These are phyloP conservation scores for Dictyostelium brefeldianum DNA, from an alignment of 78 protist species.

Conservation along the genomic window DNA sequence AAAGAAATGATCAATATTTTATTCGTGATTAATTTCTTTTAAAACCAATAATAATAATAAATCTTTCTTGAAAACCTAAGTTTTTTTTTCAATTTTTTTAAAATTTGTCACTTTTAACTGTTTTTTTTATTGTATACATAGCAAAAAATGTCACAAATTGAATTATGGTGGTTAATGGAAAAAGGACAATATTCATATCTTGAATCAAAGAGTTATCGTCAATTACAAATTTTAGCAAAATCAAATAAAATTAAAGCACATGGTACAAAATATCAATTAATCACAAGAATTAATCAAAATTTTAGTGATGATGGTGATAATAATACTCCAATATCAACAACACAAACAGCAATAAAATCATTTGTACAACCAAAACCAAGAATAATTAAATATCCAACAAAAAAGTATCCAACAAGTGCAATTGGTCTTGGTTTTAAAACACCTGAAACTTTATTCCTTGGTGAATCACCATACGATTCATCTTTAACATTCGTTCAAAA, in stretches of 20 bases:
- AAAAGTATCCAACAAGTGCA: conserved; percentile 1
- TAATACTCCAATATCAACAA: not conserved
- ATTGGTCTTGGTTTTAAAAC: no score
- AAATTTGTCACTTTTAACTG: no score
- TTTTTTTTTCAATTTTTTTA: no score
- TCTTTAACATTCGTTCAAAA: not conserved
- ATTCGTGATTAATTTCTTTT: no score
- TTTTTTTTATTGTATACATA: no score
- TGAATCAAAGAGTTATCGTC: not conserved
- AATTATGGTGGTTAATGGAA: no score
- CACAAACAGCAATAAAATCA: not conserved
- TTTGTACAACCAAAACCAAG: not conserved
- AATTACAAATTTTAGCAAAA: conserved; percentile 2
- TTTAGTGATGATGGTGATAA: not conserved
- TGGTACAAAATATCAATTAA: conserved; percentile 33
- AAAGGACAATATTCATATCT: no score
- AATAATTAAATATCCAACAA: not conserved
- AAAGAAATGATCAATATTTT: no score
- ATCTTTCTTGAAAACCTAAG: no score
- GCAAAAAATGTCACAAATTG: no score
- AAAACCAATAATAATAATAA: no score
- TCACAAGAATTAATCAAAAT: not conserved
- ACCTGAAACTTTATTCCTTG: no score
- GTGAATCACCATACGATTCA: not conserved
- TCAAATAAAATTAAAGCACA: conserved; percentile 10